phyloP scores from a whole-genome alignment of 2,329 filamentous ascomycete genomes.

The Lanzia echinophila region DNA sequence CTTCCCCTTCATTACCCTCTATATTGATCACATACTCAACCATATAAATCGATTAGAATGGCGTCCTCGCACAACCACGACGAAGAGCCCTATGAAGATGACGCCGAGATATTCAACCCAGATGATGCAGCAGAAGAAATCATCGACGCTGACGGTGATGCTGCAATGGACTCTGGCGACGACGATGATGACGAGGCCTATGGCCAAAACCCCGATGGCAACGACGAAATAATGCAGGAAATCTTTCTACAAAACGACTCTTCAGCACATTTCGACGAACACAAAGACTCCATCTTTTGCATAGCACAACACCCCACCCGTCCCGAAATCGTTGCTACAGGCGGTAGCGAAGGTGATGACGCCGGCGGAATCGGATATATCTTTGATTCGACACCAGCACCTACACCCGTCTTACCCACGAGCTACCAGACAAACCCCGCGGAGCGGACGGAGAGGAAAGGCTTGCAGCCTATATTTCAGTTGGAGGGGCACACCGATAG shows the following conservation, averaged over 20 bases:
- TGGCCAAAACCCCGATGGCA: constrained; percentile 32
- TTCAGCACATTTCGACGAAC: constrained; percentile 80
- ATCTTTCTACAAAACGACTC: constrained; percentile 87
- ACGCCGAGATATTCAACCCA: constrained; percentile 66
- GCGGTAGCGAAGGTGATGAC: constrained; percentile 64
- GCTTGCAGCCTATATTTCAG: constrained; percentile 60
- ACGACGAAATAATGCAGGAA: constrained; percentile 46
- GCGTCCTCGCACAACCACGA: constrained; percentile 19
- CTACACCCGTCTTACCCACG: constrained; percentile 63
- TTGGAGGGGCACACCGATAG: constrained; percentile 90
- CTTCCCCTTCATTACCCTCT: no score
- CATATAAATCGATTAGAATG: constrained; percentile 14
- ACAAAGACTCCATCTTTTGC: constrained; percentile 88
- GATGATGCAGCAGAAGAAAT: constrained; percentile 77
- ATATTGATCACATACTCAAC: background rate
- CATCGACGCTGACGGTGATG: constrained; percentile 54
- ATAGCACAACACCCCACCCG: constrained; percentile 86
- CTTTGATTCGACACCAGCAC: constrained; percentile 64
- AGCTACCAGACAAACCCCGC: constrained; percentile 66
- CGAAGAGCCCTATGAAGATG: constrained; percentile 34
- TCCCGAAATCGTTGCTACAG: constrained; percentile 75
- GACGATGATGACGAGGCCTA: constrained; percentile 44
- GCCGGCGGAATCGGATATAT: constrained; percentile 71
- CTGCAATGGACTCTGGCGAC: constrained; percentile 73
- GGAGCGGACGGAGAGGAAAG: constrained; percentile 49